A percentile compares a stretch with the other conserved stretches of the same genome.
Conservation (phyloP, 768 basidiomycete species). For the Mycena vulgaris region DNA sequence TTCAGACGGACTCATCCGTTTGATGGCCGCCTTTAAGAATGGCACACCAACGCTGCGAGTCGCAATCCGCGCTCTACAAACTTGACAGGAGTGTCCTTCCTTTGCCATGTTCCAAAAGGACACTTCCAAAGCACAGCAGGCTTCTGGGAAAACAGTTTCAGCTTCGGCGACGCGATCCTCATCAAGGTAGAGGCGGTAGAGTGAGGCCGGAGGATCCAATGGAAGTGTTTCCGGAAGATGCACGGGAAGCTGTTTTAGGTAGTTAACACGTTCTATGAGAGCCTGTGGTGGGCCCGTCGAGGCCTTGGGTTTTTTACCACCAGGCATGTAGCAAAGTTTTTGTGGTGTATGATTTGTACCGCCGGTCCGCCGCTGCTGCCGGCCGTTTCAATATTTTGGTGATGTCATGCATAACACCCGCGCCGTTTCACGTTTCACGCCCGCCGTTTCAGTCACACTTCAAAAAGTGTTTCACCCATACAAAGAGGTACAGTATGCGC, state of each 20-base stretch:
- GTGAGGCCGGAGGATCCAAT: background rate
- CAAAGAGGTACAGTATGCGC: too few relatives aligned
- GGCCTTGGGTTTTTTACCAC: too few relatives aligned
- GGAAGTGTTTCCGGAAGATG: background rate
- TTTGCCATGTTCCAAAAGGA: slow-evolving; percentile 7
- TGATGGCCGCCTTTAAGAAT: background rate
- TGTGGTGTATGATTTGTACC: too few relatives aligned
- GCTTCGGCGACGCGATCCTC: background rate
- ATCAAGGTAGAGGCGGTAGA: background rate
- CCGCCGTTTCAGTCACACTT: too few relatives aligned
- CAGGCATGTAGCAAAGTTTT: too few relatives aligned
- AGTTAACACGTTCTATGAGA: background rate
- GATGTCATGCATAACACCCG: too few relatives aligned
- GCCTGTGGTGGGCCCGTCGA: background rate
- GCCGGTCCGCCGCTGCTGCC: too few relatives aligned
- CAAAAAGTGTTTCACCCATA: too few relatives aligned
- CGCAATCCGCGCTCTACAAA: background rate
- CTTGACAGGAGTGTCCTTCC: background rate
- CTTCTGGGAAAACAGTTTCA: background rate
- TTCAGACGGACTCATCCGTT: background rate
- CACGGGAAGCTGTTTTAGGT: background rate
- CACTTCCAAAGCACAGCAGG: background rate
- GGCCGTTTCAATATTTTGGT: too few relatives aligned
- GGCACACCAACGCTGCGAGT: background rate
- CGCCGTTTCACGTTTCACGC: too few relatives aligned